Conservation (phyloP, 345 rosid species). For the Isatis tinctoria region DNA sequence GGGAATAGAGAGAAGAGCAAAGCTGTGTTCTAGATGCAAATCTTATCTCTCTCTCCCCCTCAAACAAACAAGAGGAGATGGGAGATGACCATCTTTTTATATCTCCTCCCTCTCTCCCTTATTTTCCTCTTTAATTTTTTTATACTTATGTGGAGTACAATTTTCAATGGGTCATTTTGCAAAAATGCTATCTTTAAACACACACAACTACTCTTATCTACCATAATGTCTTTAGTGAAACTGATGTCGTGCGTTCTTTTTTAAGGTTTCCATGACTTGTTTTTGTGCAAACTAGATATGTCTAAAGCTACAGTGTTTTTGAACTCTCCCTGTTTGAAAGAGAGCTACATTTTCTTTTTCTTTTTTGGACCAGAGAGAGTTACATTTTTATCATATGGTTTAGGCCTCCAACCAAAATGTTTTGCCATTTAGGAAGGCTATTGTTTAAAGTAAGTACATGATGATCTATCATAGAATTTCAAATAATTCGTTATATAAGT, state of each 20-base stretch:
- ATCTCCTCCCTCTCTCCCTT: background rate
- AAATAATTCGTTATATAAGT: too few species aligned
- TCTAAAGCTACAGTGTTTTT: background rate
- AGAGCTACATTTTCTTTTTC: too few species aligned
- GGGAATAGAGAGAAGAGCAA: constrained; percentile 1
- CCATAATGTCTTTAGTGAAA: background rate
- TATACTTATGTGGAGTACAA: too few species aligned
- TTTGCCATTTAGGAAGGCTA: background rate
- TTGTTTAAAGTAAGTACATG: too few species aligned
- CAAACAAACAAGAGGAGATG: background rate
- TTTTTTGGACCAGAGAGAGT: too few species aligned
- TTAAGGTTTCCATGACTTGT: background rate
- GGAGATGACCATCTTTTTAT: background rate
- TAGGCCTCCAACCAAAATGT: background rate
- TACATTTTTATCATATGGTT: background rate
- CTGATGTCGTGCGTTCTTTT: background rate
- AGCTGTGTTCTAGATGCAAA: constrained; percentile 5
- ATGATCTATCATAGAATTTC: too few species aligned
- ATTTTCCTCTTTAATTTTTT: background rate
- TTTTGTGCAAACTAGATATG: background rate
- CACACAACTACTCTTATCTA: background rate
- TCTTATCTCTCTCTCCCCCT: constrained; percentile 10
- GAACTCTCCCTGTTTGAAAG: background rate
- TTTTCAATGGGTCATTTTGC: too few species aligned
- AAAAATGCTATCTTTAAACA: background rate